Percentiles rank a stretch among this genome's conserved stretches.
phyloP scores from a whole-genome alignment of 148 eudicot genomes.

The Spergularia bocconei region DNA sequence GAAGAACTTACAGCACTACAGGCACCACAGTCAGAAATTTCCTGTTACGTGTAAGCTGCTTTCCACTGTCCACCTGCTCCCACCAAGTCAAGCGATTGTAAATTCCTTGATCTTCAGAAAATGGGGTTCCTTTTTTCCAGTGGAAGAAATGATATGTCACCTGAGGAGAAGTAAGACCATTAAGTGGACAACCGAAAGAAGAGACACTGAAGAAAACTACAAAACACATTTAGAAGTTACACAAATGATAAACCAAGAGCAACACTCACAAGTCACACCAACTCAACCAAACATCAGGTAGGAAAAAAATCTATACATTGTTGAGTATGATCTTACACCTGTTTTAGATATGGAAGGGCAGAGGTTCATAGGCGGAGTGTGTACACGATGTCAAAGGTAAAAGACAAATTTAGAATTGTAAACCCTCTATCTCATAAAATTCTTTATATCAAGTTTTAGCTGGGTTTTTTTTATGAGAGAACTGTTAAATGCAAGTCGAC shows the following conservation, averaged over 20 bases:
- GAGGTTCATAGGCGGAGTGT: no score
- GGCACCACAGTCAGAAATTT: slow-evolving; percentile 90
- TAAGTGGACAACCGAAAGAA: background rate
- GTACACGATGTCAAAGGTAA: no score
- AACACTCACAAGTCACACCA: background rate
- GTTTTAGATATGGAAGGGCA: no score
- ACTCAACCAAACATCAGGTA: no score
- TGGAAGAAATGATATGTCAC: slow-evolving; percentile 91
- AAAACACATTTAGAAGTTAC: background rate
- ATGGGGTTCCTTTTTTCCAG: slow-evolving; percentile 95
- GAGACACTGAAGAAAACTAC: background rate
- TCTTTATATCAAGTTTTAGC: no score
- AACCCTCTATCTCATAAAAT: no score
- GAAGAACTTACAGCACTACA: slow-evolving; percentile 74
- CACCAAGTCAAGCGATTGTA: slow-evolving; percentile 94
- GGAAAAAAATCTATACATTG: no score
- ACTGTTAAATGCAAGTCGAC: no score
- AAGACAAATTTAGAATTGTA: no score
- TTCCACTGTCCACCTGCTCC: slow-evolving; percentile 91
- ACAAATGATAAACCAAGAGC: background rate
- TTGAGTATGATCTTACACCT: no score
- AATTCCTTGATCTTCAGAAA: slow-evolving; percentile 94
- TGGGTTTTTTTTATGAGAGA: no score
- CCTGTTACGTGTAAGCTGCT: slow-evolving; percentile 94
- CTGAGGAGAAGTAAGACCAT: slow-evolving; percentile 26